Evolutionary conservation across 441 rosid genomes (phyloP).

Genomic region (Pelargonium cotyledonis): DNA sequence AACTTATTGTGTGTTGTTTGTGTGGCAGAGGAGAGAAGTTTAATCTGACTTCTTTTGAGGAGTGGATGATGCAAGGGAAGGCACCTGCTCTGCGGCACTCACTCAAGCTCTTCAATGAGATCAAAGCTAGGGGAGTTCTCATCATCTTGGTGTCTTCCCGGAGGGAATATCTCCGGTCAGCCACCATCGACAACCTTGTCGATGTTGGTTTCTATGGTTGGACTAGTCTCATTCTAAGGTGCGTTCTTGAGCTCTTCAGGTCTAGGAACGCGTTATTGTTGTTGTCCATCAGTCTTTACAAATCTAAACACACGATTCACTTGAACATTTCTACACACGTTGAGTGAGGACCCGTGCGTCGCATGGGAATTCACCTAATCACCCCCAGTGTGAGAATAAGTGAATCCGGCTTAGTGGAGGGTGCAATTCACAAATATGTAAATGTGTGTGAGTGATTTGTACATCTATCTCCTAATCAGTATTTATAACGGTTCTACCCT

Average conservation of each 20-base stretch:
- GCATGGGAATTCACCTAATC: too few relatives aligned
- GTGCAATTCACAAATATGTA: too few relatives aligned
- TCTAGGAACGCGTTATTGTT: not conserved
- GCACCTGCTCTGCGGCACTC: conserved; percentile 1
- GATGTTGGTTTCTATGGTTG: conserved; percentile 1
- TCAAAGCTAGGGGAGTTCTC: not conserved
- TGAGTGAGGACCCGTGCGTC: too few relatives aligned
- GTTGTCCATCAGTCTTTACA: too few relatives aligned
- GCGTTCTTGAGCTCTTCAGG: not conserved
- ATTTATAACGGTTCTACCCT: too few relatives aligned
- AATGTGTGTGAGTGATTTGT: too few relatives aligned
- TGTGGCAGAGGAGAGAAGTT: conserved; percentile 6
- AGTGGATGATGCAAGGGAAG: conserved; percentile 5
- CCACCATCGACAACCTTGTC: conserved; percentile 6
- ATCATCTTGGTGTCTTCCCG: not conserved
- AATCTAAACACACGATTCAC: too few relatives aligned
- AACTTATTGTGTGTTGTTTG: not conserved
- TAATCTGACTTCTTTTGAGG: not conserved
- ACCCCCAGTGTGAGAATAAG: too few relatives aligned
- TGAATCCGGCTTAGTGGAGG: too few relatives aligned
- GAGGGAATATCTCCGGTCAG: not conserved
- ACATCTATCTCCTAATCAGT: too few relatives aligned
- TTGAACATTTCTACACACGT: too few relatives aligned
- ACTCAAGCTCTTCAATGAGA: conserved; percentile 5
- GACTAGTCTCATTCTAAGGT: conserved; percentile 4